phyloP scores from a whole-genome alignment of 2,329 filamentous ascomycete genomes.

The Atkinsonella texensis region DNA sequence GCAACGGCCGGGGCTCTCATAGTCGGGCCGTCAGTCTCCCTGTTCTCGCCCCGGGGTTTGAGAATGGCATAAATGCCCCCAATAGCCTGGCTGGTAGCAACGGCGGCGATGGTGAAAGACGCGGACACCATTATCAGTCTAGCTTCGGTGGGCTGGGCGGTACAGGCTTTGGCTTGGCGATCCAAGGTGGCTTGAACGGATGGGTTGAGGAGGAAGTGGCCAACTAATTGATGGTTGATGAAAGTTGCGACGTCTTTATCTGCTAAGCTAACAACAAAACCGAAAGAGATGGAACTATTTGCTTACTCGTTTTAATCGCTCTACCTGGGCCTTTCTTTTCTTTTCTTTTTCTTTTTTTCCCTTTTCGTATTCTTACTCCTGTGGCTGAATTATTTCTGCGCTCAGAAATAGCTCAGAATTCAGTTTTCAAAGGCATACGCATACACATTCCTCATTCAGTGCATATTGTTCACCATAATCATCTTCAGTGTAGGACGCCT shows the following conservation, averaged over 20 bases:
- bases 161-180: slow-evolving; percentile 47
- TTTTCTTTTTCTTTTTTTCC: slow-evolving; percentile 8
- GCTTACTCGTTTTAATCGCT: slow-evolving; percentile 14
- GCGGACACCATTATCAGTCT: slow-evolving; percentile 54
- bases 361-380: slow-evolving; percentile 6
- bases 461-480: slow-evolving; percentile 14
- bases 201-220: slow-evolving; percentile 57
- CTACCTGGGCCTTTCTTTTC: slow-evolving; percentile 12
- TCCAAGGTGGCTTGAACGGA: slow-evolving; percentile 51
- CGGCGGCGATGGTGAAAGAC: slow-evolving; percentile 39
- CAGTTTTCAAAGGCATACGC: background rate
- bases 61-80: slow-evolving; percentile 44
- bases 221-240: slow-evolving; percentile 29
- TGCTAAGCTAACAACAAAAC: background rate
- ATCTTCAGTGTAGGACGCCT: slow-evolving; percentile 18
- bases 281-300: slow-evolving; percentile 16
- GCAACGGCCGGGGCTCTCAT: slow-evolving; percentile 47
- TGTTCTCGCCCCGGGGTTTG: slow-evolving; percentile 50
- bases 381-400: background rate
- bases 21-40: slow-evolving; percentile 85
- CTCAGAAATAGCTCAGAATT: background rate
- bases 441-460: slow-evolving; percentile 14
- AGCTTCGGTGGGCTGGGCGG: slow-evolving; percentile 49
- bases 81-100: slow-evolving; percentile 34
- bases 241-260: background rate